Evolutionary conservation across 2,329 filamentous ascomycete species (phyloP).

Genomic region (Arachnopeziza araneosa): DNA sequence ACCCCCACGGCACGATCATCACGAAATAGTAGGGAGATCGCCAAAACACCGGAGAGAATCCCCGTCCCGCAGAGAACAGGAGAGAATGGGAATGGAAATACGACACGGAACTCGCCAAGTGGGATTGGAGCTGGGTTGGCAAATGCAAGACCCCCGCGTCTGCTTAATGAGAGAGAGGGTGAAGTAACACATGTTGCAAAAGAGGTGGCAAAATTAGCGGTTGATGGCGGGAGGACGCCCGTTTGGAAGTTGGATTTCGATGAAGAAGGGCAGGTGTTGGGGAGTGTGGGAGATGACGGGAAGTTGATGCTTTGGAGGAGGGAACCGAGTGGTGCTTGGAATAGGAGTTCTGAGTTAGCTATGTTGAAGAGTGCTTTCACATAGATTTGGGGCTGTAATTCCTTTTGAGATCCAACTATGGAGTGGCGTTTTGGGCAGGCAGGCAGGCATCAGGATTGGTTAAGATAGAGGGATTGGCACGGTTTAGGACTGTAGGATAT

Average conservation of each 20-base stretch:
- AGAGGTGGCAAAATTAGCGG: constrained; percentile 62
- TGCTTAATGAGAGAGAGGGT: constrained; percentile 50
- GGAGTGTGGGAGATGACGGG: constrained; percentile 73
- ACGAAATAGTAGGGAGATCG: constrained; percentile 35
- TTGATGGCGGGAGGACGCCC: constrained; percentile 52
- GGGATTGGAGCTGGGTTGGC: constrained; percentile 50
- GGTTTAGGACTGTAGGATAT: background rate
- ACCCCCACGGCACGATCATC: constrained; percentile 46
- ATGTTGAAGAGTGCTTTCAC: constrained; percentile 18
- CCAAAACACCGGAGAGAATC: constrained; percentile 20
- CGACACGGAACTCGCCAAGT: constrained; percentile 36
- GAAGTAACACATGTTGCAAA: constrained; percentile 58
- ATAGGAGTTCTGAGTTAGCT: constrained; percentile 28
- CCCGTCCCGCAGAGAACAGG: constrained; percentile 20
- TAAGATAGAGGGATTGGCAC: background rate
- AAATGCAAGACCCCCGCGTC: constrained; percentile 38
- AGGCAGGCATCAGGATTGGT: background rate
- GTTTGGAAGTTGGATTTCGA: constrained; percentile 74
- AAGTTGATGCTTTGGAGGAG: constrained; percentile 57
- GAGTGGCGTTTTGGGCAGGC: background rate
- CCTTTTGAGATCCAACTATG: background rate
- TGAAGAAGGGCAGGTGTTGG: constrained; percentile 64
- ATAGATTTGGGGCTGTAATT: background rate
- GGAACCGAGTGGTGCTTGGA: constrained; percentile 28
- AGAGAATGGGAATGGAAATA: constrained; percentile 14